phyloP scores from a whole-genome alignment of 257 asterid genomes.

The Solanum chaucha region DNA sequence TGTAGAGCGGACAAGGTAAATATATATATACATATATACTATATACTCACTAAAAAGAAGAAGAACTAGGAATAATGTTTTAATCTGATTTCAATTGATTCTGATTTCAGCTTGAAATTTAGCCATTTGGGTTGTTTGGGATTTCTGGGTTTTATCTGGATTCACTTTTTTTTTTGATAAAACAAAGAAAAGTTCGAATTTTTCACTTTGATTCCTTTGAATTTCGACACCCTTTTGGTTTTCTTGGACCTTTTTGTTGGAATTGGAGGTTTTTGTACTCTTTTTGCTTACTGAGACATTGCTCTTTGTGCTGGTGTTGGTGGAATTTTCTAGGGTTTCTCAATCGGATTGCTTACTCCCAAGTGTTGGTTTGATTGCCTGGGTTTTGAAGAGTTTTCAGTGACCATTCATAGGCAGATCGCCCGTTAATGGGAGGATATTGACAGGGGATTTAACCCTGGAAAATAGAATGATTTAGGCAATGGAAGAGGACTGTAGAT shows the following conservation, averaged over 20 bases:
- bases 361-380: background rate
- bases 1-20: slow-evolving; percentile 14
- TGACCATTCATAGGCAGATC: background rate
- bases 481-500: slow-evolving; percentile 26
- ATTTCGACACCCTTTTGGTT: slow-evolving; percentile 3
- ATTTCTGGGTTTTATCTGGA: background rate
- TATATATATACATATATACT: background rate
- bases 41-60: background rate
- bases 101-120: background rate
- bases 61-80: background rate
- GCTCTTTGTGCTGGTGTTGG: background rate
- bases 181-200: background rate
- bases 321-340: slow-evolving; percentile 1
- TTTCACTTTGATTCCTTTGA: background rate
- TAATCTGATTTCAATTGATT: background rate
- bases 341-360: background rate
- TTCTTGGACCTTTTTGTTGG: background rate
- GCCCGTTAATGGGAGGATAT: background rate
- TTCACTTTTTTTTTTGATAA: background rate
- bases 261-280: background rate
- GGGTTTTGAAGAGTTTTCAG: background rate
- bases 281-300: background rate
- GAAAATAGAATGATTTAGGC: background rate
- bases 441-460: background rate
- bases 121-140: background rate